These are phyloP conservation scores for Flueggea neowawraea DNA, from an alignment of 441 rosid species.

Conservation along the genomic window DNA sequence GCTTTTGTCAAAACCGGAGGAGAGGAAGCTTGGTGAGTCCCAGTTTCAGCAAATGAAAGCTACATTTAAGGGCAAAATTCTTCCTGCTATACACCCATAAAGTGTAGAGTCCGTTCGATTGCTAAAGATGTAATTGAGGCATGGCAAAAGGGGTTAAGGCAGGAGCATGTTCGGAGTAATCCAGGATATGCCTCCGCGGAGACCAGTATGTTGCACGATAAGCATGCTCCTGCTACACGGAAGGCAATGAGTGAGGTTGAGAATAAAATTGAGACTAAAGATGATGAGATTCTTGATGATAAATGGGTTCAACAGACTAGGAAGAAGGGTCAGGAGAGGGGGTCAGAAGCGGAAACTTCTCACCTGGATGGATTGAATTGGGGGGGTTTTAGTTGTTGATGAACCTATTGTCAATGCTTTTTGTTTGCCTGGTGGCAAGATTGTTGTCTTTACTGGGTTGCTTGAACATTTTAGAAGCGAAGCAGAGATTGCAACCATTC, in stretches of 20 bases:
- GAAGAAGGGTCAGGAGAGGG: conserved; percentile 52
- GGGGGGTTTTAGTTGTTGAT: conserved; percentile 94
- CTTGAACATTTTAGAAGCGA: conserved; percentile 70
- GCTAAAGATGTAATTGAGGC: conserved; percentile 72
- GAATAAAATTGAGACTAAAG: conserved; percentile 32
- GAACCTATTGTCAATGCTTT: conserved; percentile 74
- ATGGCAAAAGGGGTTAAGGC: conserved; percentile 71
- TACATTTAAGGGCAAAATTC: conserved; percentile 56
- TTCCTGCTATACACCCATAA: conserved; percentile 85
- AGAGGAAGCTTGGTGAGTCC: conserved; percentile 65
- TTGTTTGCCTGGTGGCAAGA: conserved; percentile 88
- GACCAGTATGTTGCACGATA: conserved; percentile 17
- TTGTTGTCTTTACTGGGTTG: conserved; percentile 86
- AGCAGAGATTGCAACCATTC: conserved; percentile 88
- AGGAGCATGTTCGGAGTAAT: conserved; percentile 68
- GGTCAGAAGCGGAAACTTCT: conserved; percentile 37
- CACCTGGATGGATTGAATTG: conserved; percentile 85
- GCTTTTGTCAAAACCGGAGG: conserved; percentile 60
- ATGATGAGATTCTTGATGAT: conserved; percentile 90
- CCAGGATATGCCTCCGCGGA: conserved; percentile 16
- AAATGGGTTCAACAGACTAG: conserved; percentile 73
- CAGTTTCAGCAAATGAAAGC: conserved; percentile 62
- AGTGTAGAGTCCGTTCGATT: conserved; percentile 74
- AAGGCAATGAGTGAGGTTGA: conserved; percentile 43
- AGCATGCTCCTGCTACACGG: conserved; percentile 35